Conservation (phyloP, 257 asterid species). For the Salvia hispanica region DNA sequence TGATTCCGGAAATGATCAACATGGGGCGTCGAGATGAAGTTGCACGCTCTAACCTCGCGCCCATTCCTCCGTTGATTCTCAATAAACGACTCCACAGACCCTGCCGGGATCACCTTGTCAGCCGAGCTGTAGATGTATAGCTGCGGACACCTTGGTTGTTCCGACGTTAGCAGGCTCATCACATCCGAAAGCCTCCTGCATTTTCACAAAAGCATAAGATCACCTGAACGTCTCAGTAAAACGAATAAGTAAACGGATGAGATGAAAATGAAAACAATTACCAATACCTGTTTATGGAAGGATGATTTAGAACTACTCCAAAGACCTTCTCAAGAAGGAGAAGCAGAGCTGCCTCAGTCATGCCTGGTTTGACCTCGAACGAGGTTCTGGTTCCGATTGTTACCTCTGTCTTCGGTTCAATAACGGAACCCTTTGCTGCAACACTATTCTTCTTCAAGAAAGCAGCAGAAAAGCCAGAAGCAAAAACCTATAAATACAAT, state of each 20-base stretch:
- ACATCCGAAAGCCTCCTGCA: constrained; percentile 85
- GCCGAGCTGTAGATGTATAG: constrained; percentile 95
- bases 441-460: constrained; percentile 80
- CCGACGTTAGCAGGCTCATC: constrained; percentile 55
- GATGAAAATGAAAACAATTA: background rate
- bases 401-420: constrained; percentile 35
- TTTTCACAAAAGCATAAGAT: constrained; percentile 14
- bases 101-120: constrained; percentile 86
- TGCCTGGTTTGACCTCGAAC: constrained; percentile 65
- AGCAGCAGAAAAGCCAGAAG: constrained; percentile 94
- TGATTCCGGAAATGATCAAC: constrained; percentile 88
- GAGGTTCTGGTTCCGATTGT: constrained; percentile 50
- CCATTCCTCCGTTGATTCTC: constrained; percentile 74
- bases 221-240: no score
- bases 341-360: constrained; percentile 70
- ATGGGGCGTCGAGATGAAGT: constrained; percentile 85
- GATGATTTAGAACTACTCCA: constrained; percentile 72
- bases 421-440: constrained; percentile 60
- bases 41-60: constrained; percentile 73
- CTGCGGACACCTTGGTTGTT: constrained; percentile 90
- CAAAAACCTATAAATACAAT: constrained; percentile 66
- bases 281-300: constrained; percentile 70
- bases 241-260: background rate
- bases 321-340: constrained; percentile 69
- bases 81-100: constrained; percentile 77